Evolutionary conservation across 129 eudicot species (phyloP).

Genomic region (Gnaphalium uliginosum): DNA sequence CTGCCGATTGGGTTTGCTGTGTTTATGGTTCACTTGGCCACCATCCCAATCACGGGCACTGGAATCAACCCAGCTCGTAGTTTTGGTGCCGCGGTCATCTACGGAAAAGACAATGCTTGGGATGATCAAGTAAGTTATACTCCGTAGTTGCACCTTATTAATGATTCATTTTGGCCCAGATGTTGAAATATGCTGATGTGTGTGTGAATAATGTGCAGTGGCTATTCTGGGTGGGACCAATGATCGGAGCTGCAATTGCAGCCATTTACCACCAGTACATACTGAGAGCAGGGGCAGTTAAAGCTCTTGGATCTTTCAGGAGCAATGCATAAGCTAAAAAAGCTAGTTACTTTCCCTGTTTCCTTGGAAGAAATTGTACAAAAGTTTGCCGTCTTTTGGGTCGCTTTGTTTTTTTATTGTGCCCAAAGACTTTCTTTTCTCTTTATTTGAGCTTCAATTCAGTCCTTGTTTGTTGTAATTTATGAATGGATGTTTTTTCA

Average conservation of each 20-base stretch:
- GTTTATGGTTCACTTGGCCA: conserved; percentile 43
- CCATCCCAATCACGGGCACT: conserved; percentile 42
- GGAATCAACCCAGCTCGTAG: conserved; percentile 47
- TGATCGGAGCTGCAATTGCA: conserved; percentile 75
- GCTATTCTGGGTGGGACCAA: conserved; percentile 79
- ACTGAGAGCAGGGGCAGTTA: conserved; percentile 60
- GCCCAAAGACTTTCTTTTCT: background rate
- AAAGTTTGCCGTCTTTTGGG: conserved; percentile 13
- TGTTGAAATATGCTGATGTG: background rate
- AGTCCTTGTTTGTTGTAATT: conserved; percentile 24
- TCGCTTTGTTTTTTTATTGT: conserved; percentile 8
- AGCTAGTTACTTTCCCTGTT: background rate
- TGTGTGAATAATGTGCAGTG: conserved; percentile 40
- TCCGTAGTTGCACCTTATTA: background rate
- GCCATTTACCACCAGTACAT: conserved; percentile 61
- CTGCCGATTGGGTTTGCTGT: conserved; percentile 41
- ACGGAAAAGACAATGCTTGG: conserved; percentile 44
- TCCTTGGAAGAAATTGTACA: conserved; percentile 24
- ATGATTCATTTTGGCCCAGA: background rate
- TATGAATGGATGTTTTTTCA: background rate
- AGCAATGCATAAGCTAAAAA: conserved; percentile 37
- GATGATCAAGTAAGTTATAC: conserved; percentile 39
- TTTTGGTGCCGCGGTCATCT: conserved; percentile 41
- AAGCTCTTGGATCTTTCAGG: conserved; percentile 67
- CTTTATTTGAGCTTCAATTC: background rate